phyloP scores from a whole-genome alignment of 208 protist species.

The Leishmania guyanensis region DNA sequence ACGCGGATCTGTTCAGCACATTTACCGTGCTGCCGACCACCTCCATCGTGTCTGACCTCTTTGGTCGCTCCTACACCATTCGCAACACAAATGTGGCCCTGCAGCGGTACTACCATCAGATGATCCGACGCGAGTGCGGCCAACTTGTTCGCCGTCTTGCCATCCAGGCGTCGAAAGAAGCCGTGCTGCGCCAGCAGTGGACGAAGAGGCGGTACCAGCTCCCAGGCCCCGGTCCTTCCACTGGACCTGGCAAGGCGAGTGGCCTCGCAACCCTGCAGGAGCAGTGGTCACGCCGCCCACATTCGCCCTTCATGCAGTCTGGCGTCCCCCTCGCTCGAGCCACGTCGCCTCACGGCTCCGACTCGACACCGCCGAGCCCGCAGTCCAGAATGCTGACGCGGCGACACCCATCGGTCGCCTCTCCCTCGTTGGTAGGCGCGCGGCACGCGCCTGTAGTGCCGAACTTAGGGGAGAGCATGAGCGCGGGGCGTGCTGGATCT shows the following conservation, averaged over 20 bases:
- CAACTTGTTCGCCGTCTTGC: conserved; percentile 41
- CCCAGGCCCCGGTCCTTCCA: background rate
- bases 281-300: conserved; percentile 19
- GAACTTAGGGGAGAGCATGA: background rate
- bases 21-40: conserved; percentile 67
- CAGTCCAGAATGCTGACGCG: conserved; percentile 22
- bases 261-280: conserved; percentile 24
- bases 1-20: conserved; percentile 54
- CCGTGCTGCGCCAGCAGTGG: conserved; percentile 28
- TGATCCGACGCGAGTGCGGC: conserved; percentile 44
- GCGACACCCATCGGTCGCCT: conserved; percentile 17
- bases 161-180: conserved; percentile 33
- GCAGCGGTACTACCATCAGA: conserved; percentile 42
- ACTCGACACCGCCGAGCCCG: conserved; percentile 35
- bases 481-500: too few species aligned
- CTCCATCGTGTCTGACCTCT: conserved; percentile 57
- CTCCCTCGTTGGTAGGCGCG: conserved; percentile 8
- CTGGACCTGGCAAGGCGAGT: conserved; percentile 5
- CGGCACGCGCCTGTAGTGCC: background rate
- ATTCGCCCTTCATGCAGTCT: conserved; percentile 28
- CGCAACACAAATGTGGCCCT: conserved; percentile 56
- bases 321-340: conserved; percentile 8
- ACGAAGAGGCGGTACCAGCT: conserved; percentile 13
- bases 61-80: conserved; percentile 60
- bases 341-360: conserved; percentile 22